Percentiles rank a stretch among this genome's conserved stretches.
These are phyloP conservation scores for Primulina tabacum DNA, from an alignment of 257 asterid species.

Conservation along the genomic window DNA sequence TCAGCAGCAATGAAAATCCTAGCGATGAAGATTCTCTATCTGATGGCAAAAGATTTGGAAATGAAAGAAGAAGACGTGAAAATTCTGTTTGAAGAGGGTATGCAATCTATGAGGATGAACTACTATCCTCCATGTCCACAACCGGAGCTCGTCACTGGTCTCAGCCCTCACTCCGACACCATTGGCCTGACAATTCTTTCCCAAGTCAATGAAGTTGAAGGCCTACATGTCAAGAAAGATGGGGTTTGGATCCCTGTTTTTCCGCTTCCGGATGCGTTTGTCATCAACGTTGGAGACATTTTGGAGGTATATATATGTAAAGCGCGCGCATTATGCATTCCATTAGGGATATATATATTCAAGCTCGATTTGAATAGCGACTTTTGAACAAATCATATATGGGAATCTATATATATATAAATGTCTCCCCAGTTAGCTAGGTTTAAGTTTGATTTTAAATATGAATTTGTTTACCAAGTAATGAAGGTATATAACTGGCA, in stretches of 20 bases:
- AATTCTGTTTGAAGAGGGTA: constrained; percentile 31
- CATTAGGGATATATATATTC: no score
- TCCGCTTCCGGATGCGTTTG: constrained; percentile 45
- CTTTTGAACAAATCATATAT: no score
- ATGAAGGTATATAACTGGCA: background rate
- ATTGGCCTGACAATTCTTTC: constrained; percentile 45
- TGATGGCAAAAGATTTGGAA: constrained; percentile 39
- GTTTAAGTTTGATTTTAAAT: no score
- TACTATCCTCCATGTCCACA: constrained; percentile 58
- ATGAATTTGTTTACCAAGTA: background rate
- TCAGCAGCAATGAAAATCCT: constrained; percentile 35
- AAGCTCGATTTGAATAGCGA: no score
- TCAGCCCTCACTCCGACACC: constrained; percentile 48
- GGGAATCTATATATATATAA: no score
- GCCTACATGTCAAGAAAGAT: constrained; percentile 49
- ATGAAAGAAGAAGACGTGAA: constrained; percentile 40
- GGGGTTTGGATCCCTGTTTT: constrained; percentile 44
- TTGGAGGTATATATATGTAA: constrained; percentile 38
- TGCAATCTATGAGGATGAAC: constrained; percentile 51
- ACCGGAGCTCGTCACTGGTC: constrained; percentile 52
- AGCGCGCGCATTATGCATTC: background rate
- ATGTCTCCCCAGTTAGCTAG: no score
- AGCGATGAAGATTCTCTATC: constrained; percentile 35
- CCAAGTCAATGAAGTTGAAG: constrained; percentile 42
- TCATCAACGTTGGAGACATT: constrained; percentile 44